These are phyloP conservation scores for Lactuca sativa DNA, from an alignment of 129 eudicot species.

Conservation along the genomic window DNA sequence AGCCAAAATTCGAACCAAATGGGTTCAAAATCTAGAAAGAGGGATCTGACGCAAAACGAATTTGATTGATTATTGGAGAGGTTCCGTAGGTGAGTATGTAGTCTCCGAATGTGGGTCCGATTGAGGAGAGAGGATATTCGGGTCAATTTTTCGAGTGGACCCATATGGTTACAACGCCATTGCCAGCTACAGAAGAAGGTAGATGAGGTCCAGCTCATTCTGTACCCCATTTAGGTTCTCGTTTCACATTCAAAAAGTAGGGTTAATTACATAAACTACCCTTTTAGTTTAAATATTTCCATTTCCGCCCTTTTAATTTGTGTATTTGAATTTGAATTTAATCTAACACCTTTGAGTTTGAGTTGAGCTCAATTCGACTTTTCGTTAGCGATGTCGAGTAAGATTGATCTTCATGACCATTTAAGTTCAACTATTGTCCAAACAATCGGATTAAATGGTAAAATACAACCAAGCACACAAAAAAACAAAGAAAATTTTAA, in stretches of 20 bases:
- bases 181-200: slow-evolving; percentile 34
- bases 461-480: too few relatives aligned
- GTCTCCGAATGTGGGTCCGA: slow-evolving; percentile 32
- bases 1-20: slow-evolving; percentile 17
- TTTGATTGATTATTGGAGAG: slow-evolving; percentile 20
- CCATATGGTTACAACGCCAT: slow-evolving; percentile 28
- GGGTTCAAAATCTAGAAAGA: slow-evolving; percentile 8
- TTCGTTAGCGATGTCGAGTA: too few relatives aligned
- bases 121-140: slow-evolving; percentile 12
- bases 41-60: slow-evolving; percentile 13
- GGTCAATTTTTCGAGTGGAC: slow-evolving; percentile 30
- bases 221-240: slow-evolving; percentile 25
- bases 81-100: slow-evolving; percentile 7
- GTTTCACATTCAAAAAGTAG: background rate
- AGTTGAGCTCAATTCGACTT: background rate
- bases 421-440: too few relatives aligned
- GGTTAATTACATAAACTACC: background rate
- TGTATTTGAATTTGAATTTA: background rate
- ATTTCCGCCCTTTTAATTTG: background rate
- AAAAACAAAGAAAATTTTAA: too few relatives aligned
- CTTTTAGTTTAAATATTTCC: background rate
- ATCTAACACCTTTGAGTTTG: background rate
- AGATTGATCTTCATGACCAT: too few relatives aligned
- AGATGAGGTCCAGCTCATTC: slow-evolving; percentile 38
- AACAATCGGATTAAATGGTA: too few relatives aligned